These are phyloP conservation scores for Verticillium nubilum DNA, from an alignment of 2,329 filamentous ascomycete genomes.

Conservation along the genomic window DNA sequence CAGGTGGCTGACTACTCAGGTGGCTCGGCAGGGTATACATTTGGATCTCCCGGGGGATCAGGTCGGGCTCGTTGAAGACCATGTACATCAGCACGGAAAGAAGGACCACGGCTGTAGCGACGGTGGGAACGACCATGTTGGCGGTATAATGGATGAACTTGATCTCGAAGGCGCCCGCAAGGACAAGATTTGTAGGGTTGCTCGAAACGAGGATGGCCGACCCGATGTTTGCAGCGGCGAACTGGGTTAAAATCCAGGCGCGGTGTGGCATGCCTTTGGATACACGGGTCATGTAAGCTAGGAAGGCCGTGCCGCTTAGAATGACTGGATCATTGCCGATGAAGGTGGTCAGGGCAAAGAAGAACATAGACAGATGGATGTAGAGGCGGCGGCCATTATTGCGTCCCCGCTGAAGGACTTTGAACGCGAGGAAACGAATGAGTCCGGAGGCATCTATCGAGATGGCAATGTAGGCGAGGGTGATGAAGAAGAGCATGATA, in stretches of 20 bases:
- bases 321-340: conserved; percentile 74
- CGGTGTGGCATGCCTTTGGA: conserved; percentile 68
- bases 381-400: conserved; percentile 60
- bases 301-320: conserved; percentile 65
- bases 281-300: conserved; percentile 71
- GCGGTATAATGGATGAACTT: conserved; percentile 68
- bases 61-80: conserved; percentile 57
- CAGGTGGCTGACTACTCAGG: conserved; percentile 46
- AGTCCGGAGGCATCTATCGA: conserved; percentile 71
- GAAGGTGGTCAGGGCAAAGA: conserved; percentile 60
- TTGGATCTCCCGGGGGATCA: conserved; percentile 60
- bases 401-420: conserved; percentile 61
- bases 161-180: conserved; percentile 66
- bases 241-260: conserved; percentile 69
- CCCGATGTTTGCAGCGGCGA: conserved; percentile 65
- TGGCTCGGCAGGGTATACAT: conserved; percentile 62
- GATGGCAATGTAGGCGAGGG: conserved; percentile 69
- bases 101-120: conserved; percentile 60
- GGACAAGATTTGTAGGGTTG: conserved; percentile 70
- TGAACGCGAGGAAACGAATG: conserved; percentile 65
- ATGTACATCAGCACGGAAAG: conserved; percentile 66
- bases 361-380: conserved; percentile 68
- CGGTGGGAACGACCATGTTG: conserved; percentile 69
- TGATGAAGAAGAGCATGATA: conserved; percentile 71
- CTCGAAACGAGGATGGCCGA: conserved; percentile 72